These are phyloP conservation scores for Ceratocystis smalleyi DNA, from an alignment of 2,329 filamentous ascomycete species.

Conservation along the genomic window DNA sequence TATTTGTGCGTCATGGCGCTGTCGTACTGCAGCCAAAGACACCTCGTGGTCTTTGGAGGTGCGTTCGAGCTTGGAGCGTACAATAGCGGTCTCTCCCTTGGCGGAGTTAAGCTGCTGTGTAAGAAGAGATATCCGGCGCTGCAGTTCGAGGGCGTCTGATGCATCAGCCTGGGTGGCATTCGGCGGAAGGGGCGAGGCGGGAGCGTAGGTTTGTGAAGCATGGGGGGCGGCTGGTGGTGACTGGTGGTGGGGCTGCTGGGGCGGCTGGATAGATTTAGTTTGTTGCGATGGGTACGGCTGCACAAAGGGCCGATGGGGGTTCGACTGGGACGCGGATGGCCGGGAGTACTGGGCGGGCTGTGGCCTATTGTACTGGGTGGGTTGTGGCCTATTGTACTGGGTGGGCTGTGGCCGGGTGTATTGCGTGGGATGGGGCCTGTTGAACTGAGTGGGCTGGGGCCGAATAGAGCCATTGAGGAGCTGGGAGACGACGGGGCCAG, in stretches of 20 bases:
- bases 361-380: not conserved
- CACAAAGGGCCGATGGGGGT: slow-evolving; percentile 6
- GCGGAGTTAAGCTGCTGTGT: slow-evolving; percentile 40
- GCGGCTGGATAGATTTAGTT: not conserved
- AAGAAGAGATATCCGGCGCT: not conserved
- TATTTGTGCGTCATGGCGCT: slow-evolving; percentile 46
- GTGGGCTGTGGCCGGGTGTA: slow-evolving; percentile 24
- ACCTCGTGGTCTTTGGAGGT: slow-evolving; percentile 45
- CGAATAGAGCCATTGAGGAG: slow-evolving; percentile 8
- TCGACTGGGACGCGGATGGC: not conserved
- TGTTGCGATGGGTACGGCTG: not conserved
- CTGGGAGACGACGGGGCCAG: not conserved
- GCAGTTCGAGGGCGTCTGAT: not conserved
- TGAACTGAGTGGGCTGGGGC: slow-evolving; percentile 21
- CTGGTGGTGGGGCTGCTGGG: not conserved
- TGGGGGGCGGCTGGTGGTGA: not conserved
- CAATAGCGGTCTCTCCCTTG: slow-evolving; percentile 56
- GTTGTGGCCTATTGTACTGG: slow-evolving; percentile 5
- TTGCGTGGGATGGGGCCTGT: slow-evolving; percentile 27
- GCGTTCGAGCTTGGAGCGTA: slow-evolving; percentile 55
- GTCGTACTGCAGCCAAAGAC: slow-evolving; percentile 45
- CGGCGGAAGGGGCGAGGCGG: not conserved
- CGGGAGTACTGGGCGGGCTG: not conserved
- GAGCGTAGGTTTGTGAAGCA: not conserved
- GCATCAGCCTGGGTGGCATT: not conserved